Evolutionary conservation across 495 filamentous ascomycete genomes (phyloP), one percentile per base, ranked within the genome.

Genomic region (Penicillium desertorum): DNA sequence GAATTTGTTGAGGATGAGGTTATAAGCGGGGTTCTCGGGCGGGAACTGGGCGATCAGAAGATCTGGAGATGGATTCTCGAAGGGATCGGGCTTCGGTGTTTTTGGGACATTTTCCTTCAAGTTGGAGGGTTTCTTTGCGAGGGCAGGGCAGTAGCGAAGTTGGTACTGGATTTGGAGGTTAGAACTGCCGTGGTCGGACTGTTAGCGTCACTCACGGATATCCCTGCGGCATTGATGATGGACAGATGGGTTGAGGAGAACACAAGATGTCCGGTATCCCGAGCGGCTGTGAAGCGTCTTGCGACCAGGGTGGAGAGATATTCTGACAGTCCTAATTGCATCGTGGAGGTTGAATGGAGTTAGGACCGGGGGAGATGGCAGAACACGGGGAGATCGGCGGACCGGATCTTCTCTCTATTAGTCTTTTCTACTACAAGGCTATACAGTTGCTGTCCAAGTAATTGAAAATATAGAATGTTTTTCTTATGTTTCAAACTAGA

Each of bases 1-100:
- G 65, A 84, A 95, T 67, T 92, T 93, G 74, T 93, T 93, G 46
- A 95, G 74, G 25, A 93, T 82, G 37, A 93, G 77, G 56, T 79
- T 71, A 70, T 93, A 88, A 8, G 75, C 74, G 11, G 81, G 79
- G 25, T 71, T 67, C n/a, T 64, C 61, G 0, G 72, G 70, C 0
- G 82, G 78, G 9, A 88, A 68, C 14, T 81, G 72, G 39, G 82
- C 74, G 55, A 93, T 71, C 54, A 90, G 76, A 23, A 95, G 80
- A 1, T 81, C 79, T 19, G 76, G 67, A 0, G 77, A 70, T 1
- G 89, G 90, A 53, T 86, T 80, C 46, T 85, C 78, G 72, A 95
- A 95, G 34, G 88, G 88, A 66, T 93, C 86, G 60, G 81, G 72
- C 66, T 82, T 84, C n/a, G 71, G 76, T 37, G 50, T 63, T 39